Evolutionary conservation across 1,139 yeast species (phyloP), one percentile per base, ranked within the genome.

Genomic region (Yamadazyma dushanensis): DNA sequence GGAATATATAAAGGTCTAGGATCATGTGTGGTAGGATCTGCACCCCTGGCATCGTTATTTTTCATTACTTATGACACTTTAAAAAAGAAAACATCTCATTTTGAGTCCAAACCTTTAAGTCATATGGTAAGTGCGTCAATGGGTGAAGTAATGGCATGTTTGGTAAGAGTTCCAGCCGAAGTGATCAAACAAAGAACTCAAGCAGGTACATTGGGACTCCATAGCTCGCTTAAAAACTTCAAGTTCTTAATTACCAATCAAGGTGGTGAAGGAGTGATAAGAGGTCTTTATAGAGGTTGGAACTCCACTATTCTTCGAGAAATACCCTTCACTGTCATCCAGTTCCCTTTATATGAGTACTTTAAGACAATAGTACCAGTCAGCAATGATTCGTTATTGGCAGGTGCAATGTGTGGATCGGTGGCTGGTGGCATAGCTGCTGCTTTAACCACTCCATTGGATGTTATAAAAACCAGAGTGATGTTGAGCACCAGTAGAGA

Each of bases 401-500:
- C 83, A 53, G 96, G 97, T n/a, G 94, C 97, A 0, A 44, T 89
- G 0, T 89, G 97, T 59, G 99, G 99, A 4, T 85, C 95, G 8
- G 59, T 89, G 17, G 97, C 98, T 0, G 97, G 97, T 19, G 97
- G 94, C 2, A 58, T 88, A 16, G 97, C 97, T 0, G 98, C 97
- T 0, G 97, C 97, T 0, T 46, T 76, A 4, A 92, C 98, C 0
- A 92, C 97, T 0, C 98, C 98, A 2, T 64, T 92, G 44, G 98
- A 92, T 56, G 95, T 92, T 16, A 65, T 92, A 37, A 92, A 92
- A 61, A 92, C 98, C 0, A 73, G 97, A 49, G 71, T 92, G 36
- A 92, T 92, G 97, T 72, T 92, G 32, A 74, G 73, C 52, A 66
- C 75, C 27, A 66, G 66, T 30, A 66, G 81, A 27, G 63, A 78